Conservation (phyloP, 176 grass and related monocot genomes). For the Eragrostis curvula region DNA sequence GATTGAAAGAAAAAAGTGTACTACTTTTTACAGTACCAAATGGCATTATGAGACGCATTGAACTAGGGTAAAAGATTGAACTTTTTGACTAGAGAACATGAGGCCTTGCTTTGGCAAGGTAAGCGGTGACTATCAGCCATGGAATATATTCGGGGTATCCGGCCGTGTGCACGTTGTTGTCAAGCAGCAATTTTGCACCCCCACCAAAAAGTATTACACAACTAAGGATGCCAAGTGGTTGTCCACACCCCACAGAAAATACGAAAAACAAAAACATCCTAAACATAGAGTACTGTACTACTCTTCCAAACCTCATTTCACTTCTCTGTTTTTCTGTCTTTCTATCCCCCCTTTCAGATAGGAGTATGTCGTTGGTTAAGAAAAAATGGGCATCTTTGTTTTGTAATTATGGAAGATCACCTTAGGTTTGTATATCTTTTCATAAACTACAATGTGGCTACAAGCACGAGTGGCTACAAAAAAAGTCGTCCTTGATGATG, state of each 20-base stretch:
- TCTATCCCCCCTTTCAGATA: not conserved
- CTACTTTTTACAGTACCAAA: not conserved
- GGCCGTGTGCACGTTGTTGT: constrained; percentile 24
- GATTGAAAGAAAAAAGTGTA: not conserved
- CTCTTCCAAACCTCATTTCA: not conserved
- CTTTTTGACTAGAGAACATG: not conserved
- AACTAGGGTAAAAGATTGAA: not conserved
- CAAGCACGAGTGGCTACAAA: constrained; percentile 31
- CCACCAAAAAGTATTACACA: constrained; percentile 3
- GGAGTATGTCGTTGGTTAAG: not conserved
- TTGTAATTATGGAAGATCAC: not conserved
- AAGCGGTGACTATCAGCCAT: constrained; percentile 21
- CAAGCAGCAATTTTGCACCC: constrained; percentile 35
- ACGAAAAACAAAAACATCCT: not conserved
- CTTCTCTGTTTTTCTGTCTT: not conserved
- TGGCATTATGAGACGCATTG: not conserved
- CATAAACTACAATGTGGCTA: not conserved
- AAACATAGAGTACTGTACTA: no score
- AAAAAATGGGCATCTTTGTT: not conserved
- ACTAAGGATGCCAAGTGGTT: not conserved
- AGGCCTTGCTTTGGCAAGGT: not conserved
- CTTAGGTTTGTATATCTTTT: not conserved
- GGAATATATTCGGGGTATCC: not conserved
- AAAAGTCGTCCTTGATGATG: constrained; percentile 40
- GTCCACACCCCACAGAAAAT: constrained; percentile 21